A percentile compares a stretch with the other conserved stretches of the same genome.
Conservation (phyloP, 2,329 filamentous ascomycete species). For the Penicillium olsonii region DNA sequence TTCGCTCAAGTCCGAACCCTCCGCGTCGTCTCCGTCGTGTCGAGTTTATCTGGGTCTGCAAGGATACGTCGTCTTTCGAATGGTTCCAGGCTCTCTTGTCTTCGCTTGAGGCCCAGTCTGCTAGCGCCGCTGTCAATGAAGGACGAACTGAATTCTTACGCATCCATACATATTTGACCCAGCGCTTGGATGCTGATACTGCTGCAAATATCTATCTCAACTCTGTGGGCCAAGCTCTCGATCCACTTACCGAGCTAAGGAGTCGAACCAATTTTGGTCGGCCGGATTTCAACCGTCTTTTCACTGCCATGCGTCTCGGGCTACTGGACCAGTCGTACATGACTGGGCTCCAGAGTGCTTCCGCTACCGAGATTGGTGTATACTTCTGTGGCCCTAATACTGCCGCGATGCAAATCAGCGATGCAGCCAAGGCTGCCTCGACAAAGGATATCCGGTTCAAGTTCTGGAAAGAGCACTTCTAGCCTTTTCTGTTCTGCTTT, state of each 20-base stretch:
- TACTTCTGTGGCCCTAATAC: constrained; percentile 94
- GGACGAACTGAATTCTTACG: constrained; percentile 75
- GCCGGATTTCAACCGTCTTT: constrained; percentile 80
- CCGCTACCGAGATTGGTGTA: constrained; percentile 85
- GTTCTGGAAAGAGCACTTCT: constrained; percentile 96
- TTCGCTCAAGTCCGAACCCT: constrained; percentile 85
- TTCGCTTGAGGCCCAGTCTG: constrained; percentile 84
- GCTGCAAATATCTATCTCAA: constrained; percentile 97
- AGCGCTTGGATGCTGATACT: constrained; percentile 87
- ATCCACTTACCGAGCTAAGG: constrained; percentile 89
- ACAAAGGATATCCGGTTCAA: constrained; percentile 83
- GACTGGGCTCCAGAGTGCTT: constrained; percentile 72
- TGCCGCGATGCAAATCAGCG: constrained; percentile 78
- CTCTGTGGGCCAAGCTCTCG: constrained; percentile 81
- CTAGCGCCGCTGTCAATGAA: constrained; percentile 63
- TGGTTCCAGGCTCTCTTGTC: constrained; percentile 97
- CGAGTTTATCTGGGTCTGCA: constrained; percentile 99
- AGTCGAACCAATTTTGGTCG: constrained; percentile 91
- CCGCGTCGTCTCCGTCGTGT: constrained; percentile 87
- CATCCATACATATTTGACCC: constrained; percentile 97
- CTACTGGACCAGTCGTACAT: constrained; percentile 85
- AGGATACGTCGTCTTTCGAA: constrained; percentile 91
- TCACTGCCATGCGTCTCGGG: constrained; percentile 82
- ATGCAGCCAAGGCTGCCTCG: constrained; percentile 72
- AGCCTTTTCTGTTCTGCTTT: constrained; percentile 14